Base-by-base conservation (phyloP, 139 green algal species). In the Asterochloris erici region DNA sequence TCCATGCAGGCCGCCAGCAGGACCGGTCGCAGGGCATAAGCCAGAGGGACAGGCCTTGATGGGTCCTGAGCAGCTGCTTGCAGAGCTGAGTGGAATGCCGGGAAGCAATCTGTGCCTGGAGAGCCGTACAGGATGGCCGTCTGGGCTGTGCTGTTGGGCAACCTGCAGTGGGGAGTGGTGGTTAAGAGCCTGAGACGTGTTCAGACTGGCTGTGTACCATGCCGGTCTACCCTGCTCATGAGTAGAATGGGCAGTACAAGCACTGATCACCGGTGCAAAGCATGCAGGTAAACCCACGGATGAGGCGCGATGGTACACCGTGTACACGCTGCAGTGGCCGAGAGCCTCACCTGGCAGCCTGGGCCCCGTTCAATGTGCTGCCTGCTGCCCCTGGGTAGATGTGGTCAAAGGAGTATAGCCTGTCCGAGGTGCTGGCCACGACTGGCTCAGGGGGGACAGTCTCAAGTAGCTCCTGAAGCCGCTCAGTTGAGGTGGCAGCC, bases 21-120 rank as follows among this genome's bases (percentile, higher is more conserved):
- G 77, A 93, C 60, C 2, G 94, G 93, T 19, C 94, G 82, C 79
- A 90, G 87, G 0, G 84, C 90, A 80, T 96, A 96, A 60, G 79
- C 77, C 28, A 96, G 21, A 14, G 61, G 73, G 0, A 17, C 38
- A 11, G 15, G 14, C 14, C 83, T 79, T 84, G 63, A 68, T 66
- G 10, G 12, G 19, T 64, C 10, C n/a, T 73, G n/a, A 19, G 23
- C 27, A 68, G 47, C 74, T 63, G 29, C 74, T 15, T 73, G 68
- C 80, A 98, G 87, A 24, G 74, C 82, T 2, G 70, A 26, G 81
- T 98, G 90, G 69, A 97, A 68, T 0, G 23, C 38, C 0, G 11
- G 21, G 15, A 93, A 93, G 83, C 94, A 97, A 0, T 69, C 26
- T 12, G 89, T 89, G 23, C 92, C 95, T 24, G 90, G 74, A 0